Percentiles rank a stretch among this genome's conserved stretches.
These are phyloP conservation scores for Penicillium freii DNA, from an alignment of 2,329 filamentous ascomycete genomes.

Conservation along the genomic window DNA sequence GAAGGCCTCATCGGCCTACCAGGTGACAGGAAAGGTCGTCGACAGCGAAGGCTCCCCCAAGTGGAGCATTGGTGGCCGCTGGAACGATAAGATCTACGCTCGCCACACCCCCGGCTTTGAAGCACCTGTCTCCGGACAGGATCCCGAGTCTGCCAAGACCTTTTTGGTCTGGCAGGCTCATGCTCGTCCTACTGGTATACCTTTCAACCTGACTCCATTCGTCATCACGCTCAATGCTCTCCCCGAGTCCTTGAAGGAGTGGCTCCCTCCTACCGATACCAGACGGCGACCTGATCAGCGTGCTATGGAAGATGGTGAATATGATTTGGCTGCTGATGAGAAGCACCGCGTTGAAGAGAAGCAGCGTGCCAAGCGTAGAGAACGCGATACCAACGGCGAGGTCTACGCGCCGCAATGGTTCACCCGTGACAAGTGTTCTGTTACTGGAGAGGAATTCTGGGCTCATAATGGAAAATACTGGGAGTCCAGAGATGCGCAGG, in stretches of 20 bases:
- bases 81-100: constrained; percentile 97
- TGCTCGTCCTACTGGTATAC: constrained; percentile 74
- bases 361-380: constrained; percentile 72
- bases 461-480: constrained; percentile 86
- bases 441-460: constrained; percentile 90
- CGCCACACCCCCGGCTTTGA: constrained; percentile 90
- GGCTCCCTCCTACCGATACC: constrained; percentile 88
- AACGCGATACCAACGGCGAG: constrained; percentile 73
- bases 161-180: constrained; percentile 94
- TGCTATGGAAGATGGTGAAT: constrained; percentile 98
- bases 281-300: constrained; percentile 90
- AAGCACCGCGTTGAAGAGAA: constrained; percentile 94
- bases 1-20: constrained; percentile 90
- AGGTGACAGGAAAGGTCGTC: constrained; percentile 81
- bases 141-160: constrained; percentile 65
- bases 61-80: constrained; percentile 87
- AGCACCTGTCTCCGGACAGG: constrained; percentile 54
- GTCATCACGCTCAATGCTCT: constrained; percentile 91
- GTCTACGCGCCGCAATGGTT: constrained; percentile 89
- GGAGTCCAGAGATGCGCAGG: constrained; percentile 60
- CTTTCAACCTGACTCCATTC: constrained; percentile 96
- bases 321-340: constrained; percentile 87
- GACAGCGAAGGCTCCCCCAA: constrained; percentile 75
- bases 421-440: constrained; percentile 64
- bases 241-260: constrained; percentile 72